A percentile compares a stretch with the other conserved stretches of the same genome.
Conservation (phyloP, 164 flowering plant species). For the Saururus chinensis region DNA sequence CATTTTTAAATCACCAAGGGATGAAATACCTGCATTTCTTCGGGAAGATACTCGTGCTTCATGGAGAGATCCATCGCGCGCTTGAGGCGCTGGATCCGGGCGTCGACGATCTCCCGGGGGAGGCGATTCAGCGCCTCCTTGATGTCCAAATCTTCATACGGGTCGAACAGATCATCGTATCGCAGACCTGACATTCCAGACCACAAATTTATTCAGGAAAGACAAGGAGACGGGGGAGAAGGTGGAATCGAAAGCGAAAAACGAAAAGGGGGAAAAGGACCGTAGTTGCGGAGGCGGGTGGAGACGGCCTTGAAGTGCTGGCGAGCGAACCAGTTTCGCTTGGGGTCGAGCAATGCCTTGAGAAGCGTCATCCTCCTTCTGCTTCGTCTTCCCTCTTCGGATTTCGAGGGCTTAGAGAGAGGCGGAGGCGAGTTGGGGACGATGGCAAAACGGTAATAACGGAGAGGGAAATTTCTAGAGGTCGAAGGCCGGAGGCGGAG, state of each 20-base stretch:
- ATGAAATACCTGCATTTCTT: conserved; percentile 61
- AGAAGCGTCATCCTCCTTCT: background rate
- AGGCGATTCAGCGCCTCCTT: conserved; percentile 82
- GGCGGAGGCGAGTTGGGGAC: too few species aligned
- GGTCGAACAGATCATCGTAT: conserved; percentile 86
- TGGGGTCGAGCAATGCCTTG: conserved; percentile 26
- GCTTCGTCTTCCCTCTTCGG: background rate
- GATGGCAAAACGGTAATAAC: too few species aligned
- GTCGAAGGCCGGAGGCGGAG: too few species aligned
- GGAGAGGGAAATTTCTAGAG: too few species aligned
- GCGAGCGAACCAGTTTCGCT: conserved; percentile 59
- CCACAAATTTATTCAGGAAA: too few species aligned
- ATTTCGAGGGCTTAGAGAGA: too few species aligned
- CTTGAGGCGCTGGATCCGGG: conserved; percentile 84
- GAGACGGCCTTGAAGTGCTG: conserved; percentile 57
- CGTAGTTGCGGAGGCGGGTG: conserved; percentile 65
- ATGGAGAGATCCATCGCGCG: conserved; percentile 97
- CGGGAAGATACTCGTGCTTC: conserved; percentile 87
- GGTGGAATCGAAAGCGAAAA: background rate
- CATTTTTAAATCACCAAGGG: background rate
- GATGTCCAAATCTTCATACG: conserved; percentile 64
- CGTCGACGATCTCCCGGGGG: conserved; percentile 84
- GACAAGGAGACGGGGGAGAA: too few species aligned
- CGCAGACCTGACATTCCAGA: conserved; percentile 42
- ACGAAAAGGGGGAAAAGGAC: conserved; percentile 20